Percentiles rank a stretch among this genome's conserved stretches.
Evolutionary conservation across 75 land plant species (phyloP).

Genomic region (Selaginella moellendorffii): DNA sequence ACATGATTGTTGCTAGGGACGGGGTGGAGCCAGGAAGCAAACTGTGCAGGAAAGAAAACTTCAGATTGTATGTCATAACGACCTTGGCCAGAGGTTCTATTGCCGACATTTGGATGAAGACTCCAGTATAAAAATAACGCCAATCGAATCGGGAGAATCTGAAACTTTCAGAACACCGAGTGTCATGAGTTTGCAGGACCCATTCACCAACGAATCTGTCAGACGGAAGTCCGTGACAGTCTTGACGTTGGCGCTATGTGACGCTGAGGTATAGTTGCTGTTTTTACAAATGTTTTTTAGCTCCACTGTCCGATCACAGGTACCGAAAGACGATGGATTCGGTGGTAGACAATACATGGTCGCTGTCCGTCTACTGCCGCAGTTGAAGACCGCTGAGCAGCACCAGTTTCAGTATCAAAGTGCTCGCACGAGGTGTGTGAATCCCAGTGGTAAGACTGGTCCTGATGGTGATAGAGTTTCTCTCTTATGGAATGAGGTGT

Average conservation of each 20-base stretch:
- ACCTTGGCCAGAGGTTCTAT: slow-evolving; percentile 70
- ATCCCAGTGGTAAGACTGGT: slow-evolving; percentile 11
- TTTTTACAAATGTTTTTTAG: neutral
- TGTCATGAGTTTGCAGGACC: slow-evolving; percentile 39
- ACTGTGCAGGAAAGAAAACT: neutral
- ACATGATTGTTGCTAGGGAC: neutral
- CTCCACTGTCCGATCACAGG: slow-evolving; percentile 37
- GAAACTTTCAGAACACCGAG: slow-evolving; percentile 54
- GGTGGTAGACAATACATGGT: slow-evolving; percentile 42
- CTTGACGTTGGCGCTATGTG: slow-evolving; percentile 41
- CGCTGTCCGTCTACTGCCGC: slow-evolving; percentile 35
- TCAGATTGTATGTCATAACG: slow-evolving; percentile 57
- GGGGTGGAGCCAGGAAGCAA: neutral
- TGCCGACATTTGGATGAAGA: slow-evolving; percentile 40
- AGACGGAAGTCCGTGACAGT: slow-evolving; percentile 21
- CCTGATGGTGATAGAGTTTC: slow-evolving; percentile 14
- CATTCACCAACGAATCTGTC: slow-evolving; percentile 33
- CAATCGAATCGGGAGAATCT: slow-evolving; percentile 52
- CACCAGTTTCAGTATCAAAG: slow-evolving; percentile 40
- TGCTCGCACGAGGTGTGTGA: slow-evolving; percentile 64
- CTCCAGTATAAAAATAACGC: slow-evolving; percentile 30
- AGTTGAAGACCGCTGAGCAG: slow-evolving; percentile 16
- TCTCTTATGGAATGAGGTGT: slow-evolving; percentile 68
- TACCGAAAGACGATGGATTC: slow-evolving; percentile 33
- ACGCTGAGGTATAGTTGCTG: slow-evolving; percentile 53